A percentile compares a stretch with the other conserved stretches of the same genome.
Conservation (phyloP, 805 yeast genomes). For the Saccharomycopsis microspora region DNA sequence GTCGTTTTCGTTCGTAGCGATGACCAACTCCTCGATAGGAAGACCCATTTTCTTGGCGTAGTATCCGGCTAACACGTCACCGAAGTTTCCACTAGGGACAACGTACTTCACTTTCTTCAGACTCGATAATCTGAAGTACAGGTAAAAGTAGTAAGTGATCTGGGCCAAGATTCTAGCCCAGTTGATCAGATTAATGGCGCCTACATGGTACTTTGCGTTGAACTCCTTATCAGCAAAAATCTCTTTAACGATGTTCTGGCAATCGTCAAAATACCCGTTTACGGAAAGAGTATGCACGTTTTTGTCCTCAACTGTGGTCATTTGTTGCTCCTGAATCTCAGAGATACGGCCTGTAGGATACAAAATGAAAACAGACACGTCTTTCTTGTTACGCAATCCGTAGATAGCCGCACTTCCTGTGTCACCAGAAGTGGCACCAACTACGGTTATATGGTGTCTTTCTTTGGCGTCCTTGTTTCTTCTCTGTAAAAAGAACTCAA, state of each 20-base stretch:
- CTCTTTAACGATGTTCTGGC: constrained; percentile 92
- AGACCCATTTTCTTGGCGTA: constrained; percentile 93
- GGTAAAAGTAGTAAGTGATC: constrained; percentile 90
- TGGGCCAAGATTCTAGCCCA: constrained; percentile 99
- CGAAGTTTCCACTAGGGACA: constrained; percentile 97
- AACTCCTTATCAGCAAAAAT: constrained; percentile 84
- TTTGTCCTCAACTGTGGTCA: constrained; percentile 90
- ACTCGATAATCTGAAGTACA: constrained; percentile 66
- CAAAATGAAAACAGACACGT: constrained; percentile 91
- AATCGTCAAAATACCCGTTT: constrained; percentile 94
- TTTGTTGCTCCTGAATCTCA: constrained; percentile 95
- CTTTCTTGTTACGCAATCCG: constrained; percentile 93
- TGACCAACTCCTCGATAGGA: constrained; percentile 75
- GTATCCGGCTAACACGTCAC: constrained; percentile 95
- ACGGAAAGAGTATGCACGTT: constrained; percentile 94
- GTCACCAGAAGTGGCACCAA: constrained; percentile 98
- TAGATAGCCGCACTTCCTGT: constrained; percentile 99
- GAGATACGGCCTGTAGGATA: constrained; percentile 97
- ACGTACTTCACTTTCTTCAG: constrained; percentile 53
- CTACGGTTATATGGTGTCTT: constrained; percentile 82
- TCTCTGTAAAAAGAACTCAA: constrained; percentile 82
- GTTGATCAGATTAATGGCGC: constrained; percentile 96
- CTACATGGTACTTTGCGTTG: constrained; percentile 83
- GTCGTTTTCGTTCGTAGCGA: constrained; percentile 94
- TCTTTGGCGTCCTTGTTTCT: constrained; percentile 44